Evolutionary conservation across 2,329 filamentous ascomycete genomes (phyloP).

Genomic region (Magnaporthiopsis incrustans): DNA sequence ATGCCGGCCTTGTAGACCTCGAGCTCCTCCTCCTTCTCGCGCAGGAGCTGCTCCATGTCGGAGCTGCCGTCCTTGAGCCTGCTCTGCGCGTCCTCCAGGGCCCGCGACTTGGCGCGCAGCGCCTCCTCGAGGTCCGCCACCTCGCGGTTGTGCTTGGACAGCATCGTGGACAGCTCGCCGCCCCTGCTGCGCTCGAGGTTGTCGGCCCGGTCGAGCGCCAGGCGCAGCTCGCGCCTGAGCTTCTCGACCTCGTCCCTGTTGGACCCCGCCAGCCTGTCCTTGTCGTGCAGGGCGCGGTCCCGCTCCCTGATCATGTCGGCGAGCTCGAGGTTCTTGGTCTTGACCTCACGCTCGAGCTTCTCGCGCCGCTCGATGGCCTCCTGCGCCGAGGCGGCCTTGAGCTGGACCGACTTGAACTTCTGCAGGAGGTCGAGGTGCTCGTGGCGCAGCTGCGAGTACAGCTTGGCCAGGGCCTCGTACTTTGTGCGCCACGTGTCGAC

Average conservation of each 20-base stretch:
- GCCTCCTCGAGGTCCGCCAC: slow-evolving; percentile 95
- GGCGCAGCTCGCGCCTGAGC: slow-evolving; percentile 82
- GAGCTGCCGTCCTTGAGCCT: slow-evolving; percentile 73
- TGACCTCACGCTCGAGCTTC: slow-evolving; percentile 93
- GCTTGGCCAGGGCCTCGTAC: slow-evolving; percentile 91
- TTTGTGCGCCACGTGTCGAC: slow-evolving; percentile 97
- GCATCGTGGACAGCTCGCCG: slow-evolving; percentile 87
- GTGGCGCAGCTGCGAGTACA: slow-evolving; percentile 91
- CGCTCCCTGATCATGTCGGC: slow-evolving; percentile 98
- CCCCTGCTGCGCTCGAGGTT: slow-evolving; percentile 90
- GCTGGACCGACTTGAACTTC: slow-evolving; percentile 91
- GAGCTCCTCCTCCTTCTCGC: slow-evolving; percentile 94
- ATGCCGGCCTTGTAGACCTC: slow-evolving; percentile 97
- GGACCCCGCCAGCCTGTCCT: slow-evolving; percentile 75
- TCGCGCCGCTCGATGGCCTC: slow-evolving; percentile 93
- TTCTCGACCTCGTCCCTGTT: slow-evolving; percentile 94
- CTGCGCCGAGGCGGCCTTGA: slow-evolving; percentile 94
- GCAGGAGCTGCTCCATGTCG: slow-evolving; percentile 76
- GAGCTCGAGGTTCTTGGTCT: slow-evolving; percentile 98
- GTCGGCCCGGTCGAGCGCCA: slow-evolving; percentile 86
- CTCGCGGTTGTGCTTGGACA: slow-evolving; percentile 93
- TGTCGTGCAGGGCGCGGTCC: slow-evolving; percentile 87
- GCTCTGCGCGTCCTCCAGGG: slow-evolving; percentile 74
- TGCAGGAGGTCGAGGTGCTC: slow-evolving; percentile 92
- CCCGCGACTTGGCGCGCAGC: slow-evolving; percentile 76